Evolutionary conservation across 75 land plant species (phyloP).

Genomic region (Selaginella moellendorffii): DNA sequence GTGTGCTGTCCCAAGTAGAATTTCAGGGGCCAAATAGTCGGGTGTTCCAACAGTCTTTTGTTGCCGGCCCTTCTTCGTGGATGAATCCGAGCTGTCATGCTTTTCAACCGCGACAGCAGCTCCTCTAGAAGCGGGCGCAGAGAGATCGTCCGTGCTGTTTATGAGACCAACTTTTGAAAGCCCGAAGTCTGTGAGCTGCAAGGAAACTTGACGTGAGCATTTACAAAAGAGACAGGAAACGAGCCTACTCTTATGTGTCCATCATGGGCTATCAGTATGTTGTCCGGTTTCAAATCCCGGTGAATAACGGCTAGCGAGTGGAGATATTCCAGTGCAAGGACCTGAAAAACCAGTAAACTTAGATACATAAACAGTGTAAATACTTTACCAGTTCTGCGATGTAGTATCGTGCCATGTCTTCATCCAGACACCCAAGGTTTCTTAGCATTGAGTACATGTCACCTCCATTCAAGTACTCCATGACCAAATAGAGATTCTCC

Average conservation of each 20-base stretch:
- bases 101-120: slow-evolving; percentile 45
- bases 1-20: slow-evolving; percentile 92
- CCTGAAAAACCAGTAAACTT: slow-evolving; percentile 31
- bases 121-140: slow-evolving; percentile 91
- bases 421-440: slow-evolving; percentile 90
- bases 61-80: slow-evolving; percentile 52
- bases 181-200: slow-evolving; percentile 98
- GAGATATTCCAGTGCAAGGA: slow-evolving; percentile 94
- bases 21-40: slow-evolving; percentile 98
- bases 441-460: slow-evolving; percentile 91
- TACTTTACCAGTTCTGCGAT: slow-evolving; percentile 83
- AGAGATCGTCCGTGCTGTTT: slow-evolving; percentile 95
- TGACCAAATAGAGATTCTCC: slow-evolving; percentile 93
- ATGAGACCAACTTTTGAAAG: slow-evolving; percentile 98
- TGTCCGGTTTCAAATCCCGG: slow-evolving; percentile 97
- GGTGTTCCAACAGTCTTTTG: slow-evolving; percentile 98
- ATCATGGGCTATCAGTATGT: slow-evolving; percentile 95
- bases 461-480: slow-evolving; percentile 99
- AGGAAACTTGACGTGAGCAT: neutral
- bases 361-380: neutral
- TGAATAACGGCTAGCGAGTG: slow-evolving; percentile 87
- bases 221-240: no score
- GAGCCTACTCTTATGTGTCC: slow-evolving; percentile 86
- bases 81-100: slow-evolving; percentile 20
- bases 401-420: slow-evolving; percentile 88